Evolutionary conservation across 192 early-diverging fungal genomes (phyloP).

Genomic region (Backusella liffmaniae): DNA sequence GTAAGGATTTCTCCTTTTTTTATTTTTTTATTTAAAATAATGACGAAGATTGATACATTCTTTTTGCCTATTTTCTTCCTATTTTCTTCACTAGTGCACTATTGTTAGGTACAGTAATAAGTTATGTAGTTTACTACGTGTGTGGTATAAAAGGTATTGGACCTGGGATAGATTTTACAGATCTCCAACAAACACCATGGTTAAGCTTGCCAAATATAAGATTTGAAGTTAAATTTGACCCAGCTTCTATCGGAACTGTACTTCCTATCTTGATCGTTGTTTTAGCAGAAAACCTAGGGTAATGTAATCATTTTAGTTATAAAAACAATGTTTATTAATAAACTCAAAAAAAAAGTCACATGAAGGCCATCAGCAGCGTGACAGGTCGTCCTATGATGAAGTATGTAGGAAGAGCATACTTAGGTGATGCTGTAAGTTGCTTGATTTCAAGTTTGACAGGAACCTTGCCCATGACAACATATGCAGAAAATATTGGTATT

Average conservation of each 20-base stretch:
- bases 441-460: conserved; percentile 42
- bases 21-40: not conserved
- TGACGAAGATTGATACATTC: not conserved
- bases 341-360: conserved; percentile 24
- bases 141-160: conserved; percentile 33
- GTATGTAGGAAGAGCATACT: conserved; percentile 51
- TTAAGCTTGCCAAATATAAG: conserved; percentile 34
- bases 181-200: conserved; percentile 38
- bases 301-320: not conserved
- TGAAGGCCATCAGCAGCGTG: conserved; percentile 49
- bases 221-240: conserved; percentile 37
- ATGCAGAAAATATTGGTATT: conserved; percentile 60
- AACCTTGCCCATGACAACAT: conserved; percentile 52
- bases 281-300: conserved; percentile 54
- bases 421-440: conserved; percentile 53
- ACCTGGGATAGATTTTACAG: conserved; percentile 30
- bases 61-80: not conserved
- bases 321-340: not conserved
- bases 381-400: conserved; percentile 38
- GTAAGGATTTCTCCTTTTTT: not conserved
- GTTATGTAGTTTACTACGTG: conserved; percentile 40
- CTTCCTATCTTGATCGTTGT: conserved; percentile 47
- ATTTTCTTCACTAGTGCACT: not conserved
- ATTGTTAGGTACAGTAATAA: conserved; percentile 36
- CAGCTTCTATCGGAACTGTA: conserved; percentile 42